Base-by-base conservation (phyloP, 202 grass and related monocot genomes). In the Saccharum hybrid region DNA sequence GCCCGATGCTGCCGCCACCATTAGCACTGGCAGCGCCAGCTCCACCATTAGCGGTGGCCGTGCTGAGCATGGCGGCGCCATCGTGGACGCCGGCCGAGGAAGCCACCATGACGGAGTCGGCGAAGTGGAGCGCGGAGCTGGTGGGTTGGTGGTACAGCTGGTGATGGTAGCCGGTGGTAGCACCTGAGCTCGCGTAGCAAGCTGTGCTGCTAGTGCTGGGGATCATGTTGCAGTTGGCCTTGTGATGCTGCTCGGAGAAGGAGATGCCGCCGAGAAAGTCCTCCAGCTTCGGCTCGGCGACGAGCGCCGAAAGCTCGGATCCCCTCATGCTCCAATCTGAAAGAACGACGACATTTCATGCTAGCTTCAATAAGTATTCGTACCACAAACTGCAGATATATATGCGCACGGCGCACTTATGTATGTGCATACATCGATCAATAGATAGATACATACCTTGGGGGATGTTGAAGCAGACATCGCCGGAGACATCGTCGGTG, bases 291-390 rank as follows among this genome's bases (percentile, higher is more conserved):
- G 96, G 96, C 84, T 92, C 86, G 28, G 77, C 66, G 7, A 99
- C 89, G 9, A 99, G 89, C 39, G 87, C 91, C 0, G 96, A 96
- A n/a, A 99, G 86, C 86, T 99, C 96, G 0, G 96, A 91, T 85
- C 87, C 88, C 87, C 92, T 98, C 95, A 90, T 90, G 86, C 49
- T 84, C 96, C 96, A 99, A 54, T 99, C 96, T 99, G 76, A 15
- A 64, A 16, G 33, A 42, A 42, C 3, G 8, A 33, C 19, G 57
- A 68, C 43, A 67, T 76, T 37, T 88, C 30, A 84, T 18, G 71
- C 49, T 15, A 67, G 45, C 30, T 68, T 10, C 36, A 70, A 87
- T 62, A 51, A 72, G 30, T 49, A 86, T 39, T 37, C 43, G 66
- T 30, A 4, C 23, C 78, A 28, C 68, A 41, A 19, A 22, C 52